Evolutionary conservation across 345 rosid species (phyloP), one percentile per base, ranked within the genome.

Genomic region (Ceriops tagal): DNA sequence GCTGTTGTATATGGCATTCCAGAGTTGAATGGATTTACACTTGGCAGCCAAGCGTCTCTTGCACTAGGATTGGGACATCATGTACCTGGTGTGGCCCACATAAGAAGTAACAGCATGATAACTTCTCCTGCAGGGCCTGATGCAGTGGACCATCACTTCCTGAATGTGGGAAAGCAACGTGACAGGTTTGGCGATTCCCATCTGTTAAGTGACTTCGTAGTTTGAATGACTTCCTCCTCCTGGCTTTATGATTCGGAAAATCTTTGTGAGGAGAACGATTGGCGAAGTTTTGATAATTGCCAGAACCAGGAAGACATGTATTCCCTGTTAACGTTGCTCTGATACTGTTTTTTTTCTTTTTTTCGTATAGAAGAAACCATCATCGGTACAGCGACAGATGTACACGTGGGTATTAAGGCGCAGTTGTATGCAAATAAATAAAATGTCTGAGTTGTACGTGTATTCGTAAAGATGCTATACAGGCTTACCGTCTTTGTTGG

Each of bases 141-240:
- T 52, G 75, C 86, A 0, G 49, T 81, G 27, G 93, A 83, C 35
- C 86, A 78, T 58, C 89, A 88, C 61, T 87, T 83, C 81, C 66
- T 82, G 34, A 78, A 86, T 22, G 46, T 39, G 39, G 87, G 82
- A 31, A 84, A 82, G 70, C 82, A 82, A 75, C 88, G 81, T 65
- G 88, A 85, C 75, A 83, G 87, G 83, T 83, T 88, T 60, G 77
- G 80, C 58, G 82, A 84, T 52, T 75, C 87, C 46, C 91, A 88
- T 69, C 80, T 82, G 66, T 70, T 89, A 67, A 93, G 86, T 78
- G 98, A 91, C 83, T 89, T 93, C 77, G 93, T 89, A 53, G 92
- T 83, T 15, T 90, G 84, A 83, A 71, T 70, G 37, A 62, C 64
- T 28, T 55, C 69, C 57, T 49, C 37, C 27, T 69, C 49, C 64